A percentile compares a stretch with the other conserved stretches of the same genome.
Evolutionary conservation across 2,329 filamentous ascomycete species (phyloP).

Genomic region (Fusarium sp.): DNA sequence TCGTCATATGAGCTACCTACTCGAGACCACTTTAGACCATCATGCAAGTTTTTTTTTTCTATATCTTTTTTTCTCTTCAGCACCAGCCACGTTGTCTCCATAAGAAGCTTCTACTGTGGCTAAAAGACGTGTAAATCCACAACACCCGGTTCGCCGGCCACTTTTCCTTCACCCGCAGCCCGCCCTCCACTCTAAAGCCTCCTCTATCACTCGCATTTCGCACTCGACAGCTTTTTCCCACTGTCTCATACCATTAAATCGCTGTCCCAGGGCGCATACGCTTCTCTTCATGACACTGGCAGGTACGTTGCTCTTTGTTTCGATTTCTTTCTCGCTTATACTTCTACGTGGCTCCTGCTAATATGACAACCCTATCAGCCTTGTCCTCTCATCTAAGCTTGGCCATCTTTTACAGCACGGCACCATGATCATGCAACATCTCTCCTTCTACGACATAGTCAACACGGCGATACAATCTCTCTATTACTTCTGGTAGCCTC

Average conservation of each 20-base stretch:
- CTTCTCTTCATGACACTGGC: neutral
- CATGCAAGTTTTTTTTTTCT: constrained; percentile 5
- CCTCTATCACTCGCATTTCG: constrained; percentile 29
- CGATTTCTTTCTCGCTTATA: neutral
- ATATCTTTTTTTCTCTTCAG: neutral
- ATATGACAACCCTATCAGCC: constrained; percentile 19
- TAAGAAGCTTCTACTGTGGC: constrained; percentile 8
- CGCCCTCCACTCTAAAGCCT: constrained; percentile 28
- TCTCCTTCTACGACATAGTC: neutral
- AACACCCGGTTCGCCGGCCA: constrained; percentile 36
- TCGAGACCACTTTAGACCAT: neutral
- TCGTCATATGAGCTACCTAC: neutral
- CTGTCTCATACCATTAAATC: neutral
- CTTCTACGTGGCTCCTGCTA: constrained; percentile 5
- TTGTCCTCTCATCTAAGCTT: constrained; percentile 29
- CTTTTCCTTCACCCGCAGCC: constrained; percentile 32
- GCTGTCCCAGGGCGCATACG: neutral
- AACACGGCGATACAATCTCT: neutral
- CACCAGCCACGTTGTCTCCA: constrained; percentile 11
- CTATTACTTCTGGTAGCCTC: neutral
- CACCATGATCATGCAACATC: constrained; percentile 2
- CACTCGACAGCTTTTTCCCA: constrained; percentile 10
- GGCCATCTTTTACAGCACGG: constrained; percentile 10
- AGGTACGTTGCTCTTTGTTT: neutral
- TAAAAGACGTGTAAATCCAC: constrained; percentile 32